Evolutionary conservation across 805 yeast species (phyloP).

Genomic region (Yarrowia divulgata): DNA sequence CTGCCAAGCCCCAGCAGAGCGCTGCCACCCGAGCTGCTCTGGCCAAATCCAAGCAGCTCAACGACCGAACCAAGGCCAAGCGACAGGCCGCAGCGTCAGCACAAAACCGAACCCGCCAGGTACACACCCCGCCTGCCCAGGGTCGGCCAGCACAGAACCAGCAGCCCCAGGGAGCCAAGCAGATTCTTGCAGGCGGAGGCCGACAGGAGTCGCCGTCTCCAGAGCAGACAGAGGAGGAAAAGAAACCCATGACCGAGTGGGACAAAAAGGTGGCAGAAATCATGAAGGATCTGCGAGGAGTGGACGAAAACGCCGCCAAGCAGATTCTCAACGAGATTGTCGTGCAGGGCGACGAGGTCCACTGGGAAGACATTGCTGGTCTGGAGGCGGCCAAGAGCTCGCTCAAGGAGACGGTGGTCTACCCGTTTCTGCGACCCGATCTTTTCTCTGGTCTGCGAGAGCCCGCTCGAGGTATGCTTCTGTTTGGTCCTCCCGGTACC

Average conservation of each 20-base stretch:
- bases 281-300: conserved; percentile 59
- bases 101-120: conserved; percentile 36
- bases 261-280: conserved; percentile 49
- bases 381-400: conserved; percentile 86
- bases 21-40: conserved; percentile 37
- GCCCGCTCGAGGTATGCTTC: conserved; percentile 94
- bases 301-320: conserved; percentile 78
- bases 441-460: conserved; percentile 88
- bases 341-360: conserved; percentile 86
- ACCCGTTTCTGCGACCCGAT: conserved; percentile 94
- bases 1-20: conserved; percentile 34
- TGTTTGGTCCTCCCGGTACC: conserved; percentile 99
- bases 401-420: conserved; percentile 92
- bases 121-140: conserved; percentile 18
- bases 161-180: conserved; percentile 12
- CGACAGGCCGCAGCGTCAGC: conserved; percentile 28
- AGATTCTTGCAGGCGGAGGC: conserved; percentile 5
- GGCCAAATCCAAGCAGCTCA: conserved; percentile 34
- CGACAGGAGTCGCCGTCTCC: conserved; percentile 22
- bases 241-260: conserved; percentile 47
- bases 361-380: conserved; percentile 96
- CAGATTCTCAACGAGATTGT: conserved; percentile 89
- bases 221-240: conserved; percentile 29
- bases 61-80: conserved; percentile 37
- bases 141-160: conserved; percentile 4